phyloP scores from a whole-genome alignment of 805 yeast species.

The Saccharomycopsis vini region DNA sequence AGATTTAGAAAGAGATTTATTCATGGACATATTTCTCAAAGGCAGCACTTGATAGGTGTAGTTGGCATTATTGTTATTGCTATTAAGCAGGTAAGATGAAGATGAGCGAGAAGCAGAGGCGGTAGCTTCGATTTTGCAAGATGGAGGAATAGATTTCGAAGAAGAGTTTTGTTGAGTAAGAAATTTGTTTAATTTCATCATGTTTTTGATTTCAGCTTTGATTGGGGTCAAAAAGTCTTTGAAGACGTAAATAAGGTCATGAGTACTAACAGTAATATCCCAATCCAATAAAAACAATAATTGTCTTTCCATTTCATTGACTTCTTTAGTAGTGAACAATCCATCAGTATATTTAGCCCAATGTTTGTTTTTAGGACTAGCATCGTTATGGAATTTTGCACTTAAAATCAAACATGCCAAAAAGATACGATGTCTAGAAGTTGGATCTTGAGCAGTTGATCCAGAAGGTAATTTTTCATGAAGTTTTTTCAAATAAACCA shows the following conservation, averaged over 20 bases:
- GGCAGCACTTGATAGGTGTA: background rate
- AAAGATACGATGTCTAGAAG: conserved; percentile 89
- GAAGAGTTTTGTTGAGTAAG: conserved; percentile 1
- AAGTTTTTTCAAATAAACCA: conserved; percentile 73
- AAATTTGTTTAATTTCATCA: conserved; percentile 12
- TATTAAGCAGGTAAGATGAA: background rate
- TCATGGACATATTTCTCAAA: background rate
- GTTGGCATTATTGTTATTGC: background rate
- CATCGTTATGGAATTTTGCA: conserved; percentile 90
- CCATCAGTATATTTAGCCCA: conserved; percentile 94
- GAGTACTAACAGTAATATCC: conserved; percentile 64
- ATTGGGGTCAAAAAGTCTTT: conserved; percentile 72
- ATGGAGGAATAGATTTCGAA: background rate
- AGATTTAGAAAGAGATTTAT: background rate
- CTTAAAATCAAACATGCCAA: conserved; percentile 81
- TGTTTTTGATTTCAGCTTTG: conserved; percentile 31
- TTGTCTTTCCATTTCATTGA: conserved; percentile 88
- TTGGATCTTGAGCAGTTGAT: conserved; percentile 78
- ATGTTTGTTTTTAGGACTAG: conserved; percentile 90
- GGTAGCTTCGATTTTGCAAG: background rate
- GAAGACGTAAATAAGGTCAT: conserved; percentile 60
- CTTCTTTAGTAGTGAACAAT: conserved; percentile 62
- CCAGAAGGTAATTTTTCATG: conserved; percentile 73
- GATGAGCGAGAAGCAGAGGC: background rate
- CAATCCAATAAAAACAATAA: conserved; percentile 74